Conservation (phyloP, 202 grass and related monocot genomes). For the Carex sylvatica region DNA sequence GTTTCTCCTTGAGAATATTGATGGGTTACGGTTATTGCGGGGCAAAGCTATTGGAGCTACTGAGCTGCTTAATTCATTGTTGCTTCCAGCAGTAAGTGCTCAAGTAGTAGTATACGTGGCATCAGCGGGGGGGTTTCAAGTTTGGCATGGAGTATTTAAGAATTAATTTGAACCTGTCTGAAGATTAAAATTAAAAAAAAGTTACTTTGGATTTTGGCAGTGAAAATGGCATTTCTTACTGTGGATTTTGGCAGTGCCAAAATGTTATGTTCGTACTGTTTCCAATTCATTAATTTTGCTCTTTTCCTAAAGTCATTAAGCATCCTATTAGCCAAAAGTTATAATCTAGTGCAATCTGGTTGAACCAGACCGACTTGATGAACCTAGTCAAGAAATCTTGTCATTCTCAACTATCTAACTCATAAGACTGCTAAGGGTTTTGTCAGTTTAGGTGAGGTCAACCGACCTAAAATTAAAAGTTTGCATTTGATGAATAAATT, state of each 20-base stretch:
- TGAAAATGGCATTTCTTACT: background rate
- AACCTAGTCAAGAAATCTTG: background rate
- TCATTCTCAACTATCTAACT: background rate
- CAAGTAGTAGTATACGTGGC: background rate
- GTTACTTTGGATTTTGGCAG: background rate
- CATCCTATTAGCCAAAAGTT: background rate
- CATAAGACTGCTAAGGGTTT: background rate
- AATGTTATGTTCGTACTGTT: background rate
- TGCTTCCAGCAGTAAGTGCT: conserved; percentile 85
- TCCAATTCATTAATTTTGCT: background rate
- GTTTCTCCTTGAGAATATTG: conserved; percentile 82
- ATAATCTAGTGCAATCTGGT: background rate
- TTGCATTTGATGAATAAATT: background rate
- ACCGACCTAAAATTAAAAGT: background rate
- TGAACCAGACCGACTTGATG: background rate
- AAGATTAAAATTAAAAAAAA: background rate
- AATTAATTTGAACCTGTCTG: background rate
- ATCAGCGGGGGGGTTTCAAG: background rate
- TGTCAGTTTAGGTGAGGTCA: background rate
- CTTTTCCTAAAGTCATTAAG: background rate
- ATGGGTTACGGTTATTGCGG: conserved; percentile 47
- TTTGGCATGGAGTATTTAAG: no score
- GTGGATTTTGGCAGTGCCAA: background rate
- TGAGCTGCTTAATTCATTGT: conserved; percentile 73
- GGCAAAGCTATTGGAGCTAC: conserved; percentile 53